phyloP scores from a whole-genome alignment of 352 stramenopile genomes.

The Phytophthora vignae region DNA sequence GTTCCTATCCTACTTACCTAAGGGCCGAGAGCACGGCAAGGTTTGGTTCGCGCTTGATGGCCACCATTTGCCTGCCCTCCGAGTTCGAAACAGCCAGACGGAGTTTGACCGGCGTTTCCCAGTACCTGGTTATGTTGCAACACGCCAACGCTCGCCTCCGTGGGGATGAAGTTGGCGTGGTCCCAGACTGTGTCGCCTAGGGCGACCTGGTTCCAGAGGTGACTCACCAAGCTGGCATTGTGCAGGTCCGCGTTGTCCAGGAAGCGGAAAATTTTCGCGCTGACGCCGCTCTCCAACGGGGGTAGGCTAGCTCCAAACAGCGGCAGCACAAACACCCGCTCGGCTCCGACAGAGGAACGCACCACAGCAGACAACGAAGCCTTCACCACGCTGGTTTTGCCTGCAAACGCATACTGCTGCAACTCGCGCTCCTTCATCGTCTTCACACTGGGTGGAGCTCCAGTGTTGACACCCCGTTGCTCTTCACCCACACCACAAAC shows the following conservation, averaged over 20 bases:
- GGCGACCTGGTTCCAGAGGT: conserved; percentile 82
- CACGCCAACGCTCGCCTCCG: conserved; percentile 16
- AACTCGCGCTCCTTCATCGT: conserved; percentile 23
- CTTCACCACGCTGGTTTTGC: conserved; percentile 16
- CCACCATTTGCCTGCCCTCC: conserved; percentile 6
- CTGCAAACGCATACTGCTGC: conserved; percentile 8
- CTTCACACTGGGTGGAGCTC: conserved; percentile 1
- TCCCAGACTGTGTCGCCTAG: conserved; percentile 82
- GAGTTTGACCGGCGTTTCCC: conserved; percentile 6
- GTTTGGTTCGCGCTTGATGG: conserved; percentile 28
- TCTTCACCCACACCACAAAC: conserved; percentile 23
- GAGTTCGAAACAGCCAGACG: conserved; percentile 4
- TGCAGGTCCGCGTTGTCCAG: conserved; percentile 83
- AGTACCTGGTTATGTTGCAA: conserved; percentile 20
- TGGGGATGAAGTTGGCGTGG: conserved; percentile 69
- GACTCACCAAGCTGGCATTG: conserved; percentile 87
- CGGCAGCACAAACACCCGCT: conserved; percentile 71
- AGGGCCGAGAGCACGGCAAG: conserved; percentile 34
- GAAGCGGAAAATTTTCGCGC: conserved; percentile 70
- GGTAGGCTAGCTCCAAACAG: conserved; percentile 71
- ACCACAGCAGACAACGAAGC: conserved; percentile 34
- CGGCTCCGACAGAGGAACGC: conserved; percentile 15
- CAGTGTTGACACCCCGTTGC: conserved; percentile 9
- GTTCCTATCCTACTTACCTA: conserved; percentile 32
- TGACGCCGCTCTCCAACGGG: conserved; percentile 70